Percentiles rank a stretch among this genome's conserved stretches.
These are phyloP conservation scores for Musa troglodytarum DNA, from an alignment of 176 grass and related monocot species.

Conservation along the genomic window DNA sequence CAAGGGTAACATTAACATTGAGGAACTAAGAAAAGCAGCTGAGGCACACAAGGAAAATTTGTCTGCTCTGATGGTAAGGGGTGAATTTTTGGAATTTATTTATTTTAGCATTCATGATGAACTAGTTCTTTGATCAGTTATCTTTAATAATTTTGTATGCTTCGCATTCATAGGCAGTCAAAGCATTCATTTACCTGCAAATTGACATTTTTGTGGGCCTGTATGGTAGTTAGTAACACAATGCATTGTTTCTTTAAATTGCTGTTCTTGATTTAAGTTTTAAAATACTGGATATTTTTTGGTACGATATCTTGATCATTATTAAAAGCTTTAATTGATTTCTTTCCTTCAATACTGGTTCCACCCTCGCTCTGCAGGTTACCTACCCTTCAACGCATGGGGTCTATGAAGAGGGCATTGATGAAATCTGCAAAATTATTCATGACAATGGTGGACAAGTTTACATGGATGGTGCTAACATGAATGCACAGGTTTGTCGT, in stretches of 20 bases:
- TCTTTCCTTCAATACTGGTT: constrained; percentile 5
- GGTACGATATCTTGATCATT: not conserved
- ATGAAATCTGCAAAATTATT: constrained; percentile 98
- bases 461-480: constrained; percentile 99
- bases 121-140: not conserved
- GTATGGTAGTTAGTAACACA: not conserved
- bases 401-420: constrained; percentile 98
- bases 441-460: constrained; percentile 97
- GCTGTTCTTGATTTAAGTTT: not conserved
- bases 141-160: not conserved
- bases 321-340: not conserved
- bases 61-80: constrained; percentile 81
- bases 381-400: constrained; percentile 98
- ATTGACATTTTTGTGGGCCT: not conserved
- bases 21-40: constrained; percentile 82
- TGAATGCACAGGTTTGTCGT: constrained; percentile 89
- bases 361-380: constrained; percentile 41
- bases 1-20: constrained; percentile 98
- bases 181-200: not conserved
- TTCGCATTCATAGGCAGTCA: not conserved
- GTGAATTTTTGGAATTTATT: not conserved
- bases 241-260: not conserved
- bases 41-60: constrained; percentile 89
- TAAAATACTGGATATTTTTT: not conserved
- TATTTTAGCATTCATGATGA: not conserved